phyloP scores from a whole-genome alignment of 495 filamentous ascomycete genomes.

The Aspergillus steynii region DNA sequence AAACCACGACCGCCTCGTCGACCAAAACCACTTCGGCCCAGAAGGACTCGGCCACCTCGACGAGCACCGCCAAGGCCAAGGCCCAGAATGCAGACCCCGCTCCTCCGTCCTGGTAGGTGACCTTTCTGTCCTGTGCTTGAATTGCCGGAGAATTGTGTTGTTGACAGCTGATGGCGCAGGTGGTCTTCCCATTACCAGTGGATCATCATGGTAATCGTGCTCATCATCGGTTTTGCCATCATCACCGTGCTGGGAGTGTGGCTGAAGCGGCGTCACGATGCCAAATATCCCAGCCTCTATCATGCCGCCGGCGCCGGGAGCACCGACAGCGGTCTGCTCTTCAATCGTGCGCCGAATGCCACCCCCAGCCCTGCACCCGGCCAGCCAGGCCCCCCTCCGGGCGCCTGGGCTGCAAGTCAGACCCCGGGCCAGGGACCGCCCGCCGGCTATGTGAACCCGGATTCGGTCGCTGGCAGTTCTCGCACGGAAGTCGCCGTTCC shows the following conservation, averaged over 20 bases:
- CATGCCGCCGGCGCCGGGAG: slow-evolving; percentile 25
- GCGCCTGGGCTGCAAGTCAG: slow-evolving; percentile 1
- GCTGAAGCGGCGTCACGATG: slow-evolving; percentile 51
- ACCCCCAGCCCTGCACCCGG: slow-evolving; percentile 17
- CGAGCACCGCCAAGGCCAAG: slow-evolving; percentile 18
- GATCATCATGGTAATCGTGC: slow-evolving; percentile 56
- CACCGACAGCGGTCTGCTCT: slow-evolving; percentile 21
- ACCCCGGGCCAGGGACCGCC: slow-evolving; percentile 14
- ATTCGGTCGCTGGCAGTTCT: slow-evolving; percentile 36
- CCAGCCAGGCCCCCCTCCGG: slow-evolving; percentile 3
- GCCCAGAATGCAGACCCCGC: slow-evolving; percentile 17
- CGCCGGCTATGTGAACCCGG: slow-evolving; percentile 20
- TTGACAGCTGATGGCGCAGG: slow-evolving; percentile 30
- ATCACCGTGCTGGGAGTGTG: slow-evolving; percentile 40
- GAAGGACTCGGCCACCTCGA: slow-evolving; percentile 15
- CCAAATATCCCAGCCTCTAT: slow-evolving; percentile 41
- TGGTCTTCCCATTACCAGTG: slow-evolving; percentile 52
- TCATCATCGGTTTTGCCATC: slow-evolving; percentile 45
- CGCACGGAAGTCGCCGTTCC: slow-evolving; percentile 26
- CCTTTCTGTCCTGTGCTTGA: not conserved
- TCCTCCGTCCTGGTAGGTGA: slow-evolving; percentile 29
- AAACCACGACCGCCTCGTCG: slow-evolving; percentile 11
- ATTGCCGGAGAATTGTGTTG: not conserved
- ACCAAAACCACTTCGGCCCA: slow-evolving; percentile 13
- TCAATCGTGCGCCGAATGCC: slow-evolving; percentile 17